Base-by-base conservation (phyloP, 2,329 filamentous ascomycete genomes). In the Epicoccum sorghinum region DNA sequence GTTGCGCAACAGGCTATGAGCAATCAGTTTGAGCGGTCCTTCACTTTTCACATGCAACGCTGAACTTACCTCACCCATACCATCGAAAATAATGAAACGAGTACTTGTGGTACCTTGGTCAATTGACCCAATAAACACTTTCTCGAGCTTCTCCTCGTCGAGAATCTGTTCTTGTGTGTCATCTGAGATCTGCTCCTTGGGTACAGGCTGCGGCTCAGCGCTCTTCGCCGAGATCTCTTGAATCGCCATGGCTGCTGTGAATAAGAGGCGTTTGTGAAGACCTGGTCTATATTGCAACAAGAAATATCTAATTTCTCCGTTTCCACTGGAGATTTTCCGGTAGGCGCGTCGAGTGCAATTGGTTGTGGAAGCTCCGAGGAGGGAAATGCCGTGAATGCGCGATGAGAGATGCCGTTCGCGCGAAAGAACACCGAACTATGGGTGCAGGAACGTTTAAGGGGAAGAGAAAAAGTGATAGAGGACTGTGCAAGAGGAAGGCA, bases 101-200 rank as follows among this genome's bases (percentile, higher is more conserved):
- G 91, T 90, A 55, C 89, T 93, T 29, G 92, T 96, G 10, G 92
- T 96, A 54, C 92, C 92, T 69, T 96, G 91, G 71, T 96, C 92
- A 71, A 96, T 93, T 64, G 89, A 90, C 56, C 91, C 92, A 57
- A 96, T 88, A 68, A 90, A 96, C 77, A 84, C 84, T 52, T 87
- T 77, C 36, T 78, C 73, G 49, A 72, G 48, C 49, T 70, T 74
- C 36, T 66, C 57, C 49, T 74, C 71, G 43, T 73, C 67, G 23
- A 73, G 61, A 3, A 55, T 32, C 23, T 37, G 29, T 8, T 59
- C 62, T n/a, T 62, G 47, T 13, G 60, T 49, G n/a, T 48, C 55
- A 47, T 68, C 58, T 41, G 41, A 49, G 7, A 64, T 41, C 43
- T 70, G 55, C 51, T 72, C 63, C 52, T 73, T 74, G 40, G 72